Evolutionary conservation across 441 rosid species (phyloP), one percentile per base, ranked within the genome.

Genomic region (Flueggea neowawraea): DNA sequence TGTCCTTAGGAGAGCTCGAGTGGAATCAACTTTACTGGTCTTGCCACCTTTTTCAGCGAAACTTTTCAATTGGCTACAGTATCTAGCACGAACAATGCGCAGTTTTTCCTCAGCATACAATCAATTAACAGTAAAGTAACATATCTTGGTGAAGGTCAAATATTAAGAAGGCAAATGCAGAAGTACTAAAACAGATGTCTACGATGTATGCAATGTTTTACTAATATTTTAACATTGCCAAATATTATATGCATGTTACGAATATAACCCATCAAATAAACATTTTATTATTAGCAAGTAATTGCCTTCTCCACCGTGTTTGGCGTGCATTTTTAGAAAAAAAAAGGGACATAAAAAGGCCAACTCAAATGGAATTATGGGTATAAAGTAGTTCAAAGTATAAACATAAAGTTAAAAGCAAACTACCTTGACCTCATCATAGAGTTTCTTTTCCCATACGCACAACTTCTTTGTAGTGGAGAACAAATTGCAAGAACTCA

Each of bases 361-460:
- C 28, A 22, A 22, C 28, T 22, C 28, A 22, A 22, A 22, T 22
- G 28, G 28, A 22, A 22, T 22, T 22, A 1, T 22, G 28, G 28
- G 28, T 22, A 22, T 22, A 22, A 22, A 22, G 28, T 22, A 22
- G 28, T 22, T 22, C 28, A 22, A 22, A 22, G 28, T 2, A n/a
- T n/a, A n/a, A n/a, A n/a, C n/a, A 22, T 14, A 17, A 31, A 39
- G 31, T 22, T 67, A 4, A 61, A 54, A 16, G 60, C 31, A 57
- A 16, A 63, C 28, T 75, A 87, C 99, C 96, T 94, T 94, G n/a
- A 91, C 99, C 82, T 94, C 96, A 47, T 81, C 71, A 67, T 82
- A 84, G 65, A 94, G 88, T 78, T 94, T 91, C 89, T 87, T 89
- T 86, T 91, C 99, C 99, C 95, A 94, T 53, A 91, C 80, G 76